Percentiles rank a stretch among this genome's conserved stretches.
These are phyloP conservation scores for Microthlaspi erraticum DNA, from an alignment of 345 rosid species.

Conservation along the genomic window DNA sequence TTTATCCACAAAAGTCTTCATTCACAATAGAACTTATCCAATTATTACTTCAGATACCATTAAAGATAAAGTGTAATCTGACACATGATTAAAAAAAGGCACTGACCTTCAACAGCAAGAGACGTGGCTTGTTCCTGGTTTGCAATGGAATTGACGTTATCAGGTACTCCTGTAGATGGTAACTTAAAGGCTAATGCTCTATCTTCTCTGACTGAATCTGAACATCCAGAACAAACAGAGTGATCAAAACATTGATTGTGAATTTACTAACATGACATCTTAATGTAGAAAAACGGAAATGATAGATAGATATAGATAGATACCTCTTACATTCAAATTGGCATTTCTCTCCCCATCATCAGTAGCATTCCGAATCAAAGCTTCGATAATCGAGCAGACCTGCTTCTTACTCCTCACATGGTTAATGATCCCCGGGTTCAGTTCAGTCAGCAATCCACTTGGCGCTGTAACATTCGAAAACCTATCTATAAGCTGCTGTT, in stretches of 20 bases:
- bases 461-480: constrained; percentile 88
- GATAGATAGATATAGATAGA: constrained; percentile 20
- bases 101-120: constrained; percentile 76
- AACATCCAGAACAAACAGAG: constrained; percentile 44
- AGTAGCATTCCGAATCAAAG: constrained; percentile 64
- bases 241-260: constrained; percentile 32
- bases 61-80: neutral
- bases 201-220: constrained; percentile 50
- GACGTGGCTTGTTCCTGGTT: constrained; percentile 57
- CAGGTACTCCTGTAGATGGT: constrained; percentile 56
- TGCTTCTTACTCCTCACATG: constrained; percentile 87
- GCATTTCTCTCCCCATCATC: constrained; percentile 42
- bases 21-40: neutral
- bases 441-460: constrained; percentile 80
- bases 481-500: constrained; percentile 75
- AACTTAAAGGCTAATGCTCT: constrained; percentile 55
- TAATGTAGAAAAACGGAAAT: constrained; percentile 41
- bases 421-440: constrained; percentile 94
- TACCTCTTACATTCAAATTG: constrained; percentile 47
- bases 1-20: neutral
- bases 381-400: constrained; percentile 89
- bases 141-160: constrained; percentile 50
- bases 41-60: neutral
- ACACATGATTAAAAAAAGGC: constrained; percentile 23
- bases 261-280: constrained; percentile 42